A percentile compares a stretch with the other conserved stretches of the same genome.
These are phyloP conservation scores for Capsella rubella DNA, from an alignment of 441 rosid genomes.

Conservation along the genomic window DNA sequence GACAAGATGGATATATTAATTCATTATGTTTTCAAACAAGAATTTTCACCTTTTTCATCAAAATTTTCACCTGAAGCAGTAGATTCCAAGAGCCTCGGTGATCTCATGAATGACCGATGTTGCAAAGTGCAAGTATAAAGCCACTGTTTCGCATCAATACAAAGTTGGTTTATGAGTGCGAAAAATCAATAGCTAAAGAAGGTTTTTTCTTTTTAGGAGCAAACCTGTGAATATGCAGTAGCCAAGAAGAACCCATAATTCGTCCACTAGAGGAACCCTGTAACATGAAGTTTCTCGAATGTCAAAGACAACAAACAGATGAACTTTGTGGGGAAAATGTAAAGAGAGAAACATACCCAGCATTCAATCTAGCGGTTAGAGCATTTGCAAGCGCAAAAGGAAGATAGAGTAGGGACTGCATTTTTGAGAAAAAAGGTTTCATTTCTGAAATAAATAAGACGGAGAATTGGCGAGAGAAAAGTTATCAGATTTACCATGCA, in stretches of 20 bases:
- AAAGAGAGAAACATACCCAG: slow-evolving; percentile 64
- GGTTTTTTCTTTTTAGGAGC: slow-evolving; percentile 13
- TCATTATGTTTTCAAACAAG: background rate
- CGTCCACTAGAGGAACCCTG: slow-evolving; percentile 91
- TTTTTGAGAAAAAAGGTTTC: background rate
- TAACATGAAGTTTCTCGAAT: slow-evolving; percentile 9
- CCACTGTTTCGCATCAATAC: slow-evolving; percentile 52
- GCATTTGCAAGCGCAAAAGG: slow-evolving; percentile 93
- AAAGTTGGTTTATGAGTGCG: slow-evolving; percentile 37
- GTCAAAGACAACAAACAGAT: background rate
- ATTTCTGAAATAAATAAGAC: slow-evolving; percentile 4
- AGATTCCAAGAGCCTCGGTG: slow-evolving; percentile 88
- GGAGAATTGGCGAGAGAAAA: background rate
- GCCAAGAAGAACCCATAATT: slow-evolving; percentile 92
- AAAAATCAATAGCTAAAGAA: slow-evolving; percentile 5
- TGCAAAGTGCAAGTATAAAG: slow-evolving; percentile 85
- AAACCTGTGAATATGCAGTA: slow-evolving; percentile 81
- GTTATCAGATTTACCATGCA: slow-evolving; percentile 64
- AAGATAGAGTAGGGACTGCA: slow-evolving; percentile 89
- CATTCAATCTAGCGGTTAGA: slow-evolving; percentile 84
- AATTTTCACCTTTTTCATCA: background rate
- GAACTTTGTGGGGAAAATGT: slow-evolving; percentile 8
- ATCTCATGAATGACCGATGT: slow-evolving; percentile 94
- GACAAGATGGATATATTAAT: background rate
- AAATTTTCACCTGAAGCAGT: slow-evolving; percentile 88